Percentiles rank a stretch among this genome's conserved stretches.
Conservation (phyloP, 139 green algal genomes). For the Tetradesmus lagerheimii region DNA sequence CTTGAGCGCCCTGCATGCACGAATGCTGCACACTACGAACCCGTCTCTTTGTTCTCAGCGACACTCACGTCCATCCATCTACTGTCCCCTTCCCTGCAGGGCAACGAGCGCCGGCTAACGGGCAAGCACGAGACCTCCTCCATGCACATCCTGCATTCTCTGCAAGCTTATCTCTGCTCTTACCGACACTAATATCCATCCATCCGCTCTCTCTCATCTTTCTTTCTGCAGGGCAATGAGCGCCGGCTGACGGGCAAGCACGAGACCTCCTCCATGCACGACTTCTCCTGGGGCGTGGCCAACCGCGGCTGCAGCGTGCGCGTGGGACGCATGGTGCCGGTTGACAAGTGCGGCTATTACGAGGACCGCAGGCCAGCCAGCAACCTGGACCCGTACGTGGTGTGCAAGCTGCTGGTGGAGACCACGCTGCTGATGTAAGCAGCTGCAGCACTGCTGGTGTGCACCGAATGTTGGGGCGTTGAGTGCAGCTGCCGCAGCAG, state of each 20-base stretch:
- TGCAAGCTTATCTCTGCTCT: too few species aligned
- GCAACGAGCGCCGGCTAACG: conserved; percentile 98
- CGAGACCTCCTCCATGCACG: conserved; percentile 93
- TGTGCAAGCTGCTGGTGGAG: conserved; percentile 84
- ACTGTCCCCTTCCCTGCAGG: conserved; percentile 59
- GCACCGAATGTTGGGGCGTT: too few species aligned
- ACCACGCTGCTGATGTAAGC: conserved; percentile 74
- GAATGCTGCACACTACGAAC: too few species aligned
- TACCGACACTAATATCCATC: too few species aligned
- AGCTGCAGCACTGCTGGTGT: too few species aligned
- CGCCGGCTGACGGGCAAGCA: conserved; percentile 96
- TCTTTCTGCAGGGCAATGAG: conserved; percentile 96
- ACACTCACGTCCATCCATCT: too few species aligned
- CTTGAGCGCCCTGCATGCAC: too few species aligned
- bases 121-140: too few species aligned
- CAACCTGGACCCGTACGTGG: conserved; percentile 96
- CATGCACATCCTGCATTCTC: conserved; percentile 89
- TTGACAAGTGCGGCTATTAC: conserved; percentile 98
- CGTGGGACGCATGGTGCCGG: conserved; percentile 84
- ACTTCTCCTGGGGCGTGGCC: conserved; percentile 98
- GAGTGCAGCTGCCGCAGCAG: too few species aligned
- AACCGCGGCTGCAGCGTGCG: conserved; percentile 97
- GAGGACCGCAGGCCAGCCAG: conserved; percentile 96
- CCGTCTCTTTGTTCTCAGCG: too few species aligned
- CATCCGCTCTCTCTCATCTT: not conserved